Evolutionary conservation across 495 filamentous ascomycete genomes (phyloP).

Genomic region (Neurospora discreta): DNA sequence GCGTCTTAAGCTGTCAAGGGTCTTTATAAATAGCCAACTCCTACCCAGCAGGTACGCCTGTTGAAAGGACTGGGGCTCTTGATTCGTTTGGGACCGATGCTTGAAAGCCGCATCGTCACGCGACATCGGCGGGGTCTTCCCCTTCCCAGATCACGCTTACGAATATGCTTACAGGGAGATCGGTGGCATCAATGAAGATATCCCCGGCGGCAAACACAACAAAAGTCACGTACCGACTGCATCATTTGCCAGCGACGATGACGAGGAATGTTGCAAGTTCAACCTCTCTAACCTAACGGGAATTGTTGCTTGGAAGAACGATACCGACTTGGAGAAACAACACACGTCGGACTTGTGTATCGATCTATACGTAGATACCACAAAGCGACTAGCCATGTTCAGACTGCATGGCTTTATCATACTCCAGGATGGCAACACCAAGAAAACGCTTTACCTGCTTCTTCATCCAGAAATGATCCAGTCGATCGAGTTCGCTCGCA

Average conservation of each 20-base stretch:
- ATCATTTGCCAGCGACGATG: neutral
- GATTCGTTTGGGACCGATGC: neutral
- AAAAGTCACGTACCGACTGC: neutral
- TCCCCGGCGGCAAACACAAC: neutral
- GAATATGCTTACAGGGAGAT: neutral
- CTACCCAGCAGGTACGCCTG: neutral
- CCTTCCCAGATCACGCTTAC: neutral
- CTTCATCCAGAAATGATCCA: neutral
- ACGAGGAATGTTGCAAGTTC: neutral
- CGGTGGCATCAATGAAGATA: too few relatives aligned
- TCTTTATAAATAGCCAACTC: neutral
- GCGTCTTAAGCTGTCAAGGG: neutral
- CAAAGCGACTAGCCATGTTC: neutral
- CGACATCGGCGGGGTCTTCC: neutral
- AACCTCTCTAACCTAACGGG: neutral
- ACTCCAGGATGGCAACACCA: neutral
- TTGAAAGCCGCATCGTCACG: neutral
- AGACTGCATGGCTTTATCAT: neutral
- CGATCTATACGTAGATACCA: neutral
- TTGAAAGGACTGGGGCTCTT: neutral
- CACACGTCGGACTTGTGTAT: neutral
- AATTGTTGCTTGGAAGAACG: neutral
- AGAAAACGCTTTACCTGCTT: neutral
- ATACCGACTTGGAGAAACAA: neutral
- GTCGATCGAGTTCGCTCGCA: neutral